Conservation (phyloP, 225 moss, liverwort and hornwort species). For the Marchantia paleacea region DNA sequence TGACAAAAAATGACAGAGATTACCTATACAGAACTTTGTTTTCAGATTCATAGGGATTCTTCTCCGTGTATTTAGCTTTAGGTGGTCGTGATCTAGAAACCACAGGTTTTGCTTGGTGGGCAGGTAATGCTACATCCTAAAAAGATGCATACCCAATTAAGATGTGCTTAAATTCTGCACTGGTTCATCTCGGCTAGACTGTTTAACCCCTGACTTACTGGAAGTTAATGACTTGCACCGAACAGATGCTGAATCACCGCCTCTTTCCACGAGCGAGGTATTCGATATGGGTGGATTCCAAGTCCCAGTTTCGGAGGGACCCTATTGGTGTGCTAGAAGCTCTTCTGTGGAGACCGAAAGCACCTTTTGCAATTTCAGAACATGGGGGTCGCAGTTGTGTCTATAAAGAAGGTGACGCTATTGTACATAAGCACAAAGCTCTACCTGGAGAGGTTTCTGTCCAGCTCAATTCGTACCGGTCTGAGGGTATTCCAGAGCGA, state of each 20-base stretch:
- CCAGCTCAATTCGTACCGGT: conserved; percentile 72
- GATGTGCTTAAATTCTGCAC: too few relatives aligned
- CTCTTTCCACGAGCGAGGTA: conserved; percentile 81
- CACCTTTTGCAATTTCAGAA: conserved; percentile 83
- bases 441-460: conserved; percentile 69
- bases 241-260: conserved; percentile 81
- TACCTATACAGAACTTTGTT: neutral
- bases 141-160: too few relatives aligned
- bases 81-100: neutral
- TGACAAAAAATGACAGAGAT: too few relatives aligned
- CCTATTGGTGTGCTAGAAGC: conserved; percentile 89
- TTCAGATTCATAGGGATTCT: neutral
- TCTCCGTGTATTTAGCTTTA: neutral
- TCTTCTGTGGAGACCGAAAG: conserved; percentile 60
- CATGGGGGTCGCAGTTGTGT: conserved; percentile 94
- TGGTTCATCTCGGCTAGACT: too few relatives aligned
- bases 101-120: neutral
- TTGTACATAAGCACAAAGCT: conserved; percentile 87
- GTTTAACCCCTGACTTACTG: too few relatives aligned
- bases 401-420: conserved; percentile 78
- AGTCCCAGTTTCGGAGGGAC: conserved; percentile 94
- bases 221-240: neutral
- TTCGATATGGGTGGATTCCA: conserved; percentile 97
- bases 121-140: neutral
- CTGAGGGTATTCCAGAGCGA: conserved; percentile 69